phyloP scores from a whole-genome alignment of 805 yeast genomes.

The Candida oleophila region DNA sequence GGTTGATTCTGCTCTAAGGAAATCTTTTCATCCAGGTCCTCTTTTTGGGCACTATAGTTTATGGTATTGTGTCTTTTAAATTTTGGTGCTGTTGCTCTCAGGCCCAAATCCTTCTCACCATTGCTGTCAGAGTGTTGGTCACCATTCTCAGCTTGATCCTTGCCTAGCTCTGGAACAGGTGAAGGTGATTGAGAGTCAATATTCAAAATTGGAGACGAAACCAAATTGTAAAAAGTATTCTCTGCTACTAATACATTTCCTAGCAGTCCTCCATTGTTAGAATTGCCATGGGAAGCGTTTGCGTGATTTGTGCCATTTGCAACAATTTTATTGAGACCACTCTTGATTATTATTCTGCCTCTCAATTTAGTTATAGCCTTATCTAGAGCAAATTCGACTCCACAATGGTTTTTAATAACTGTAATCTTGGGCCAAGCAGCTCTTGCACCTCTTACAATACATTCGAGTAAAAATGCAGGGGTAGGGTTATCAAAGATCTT shows the following conservation, averaged over 20 bases:
- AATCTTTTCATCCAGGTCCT: background rate
- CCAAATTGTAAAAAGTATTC: conserved; percentile 14
- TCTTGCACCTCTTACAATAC: conserved; percentile 77
- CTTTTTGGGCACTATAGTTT: background rate
- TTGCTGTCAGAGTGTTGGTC: background rate
- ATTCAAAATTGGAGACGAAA: conserved; percentile 21
- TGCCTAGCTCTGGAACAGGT: conserved; percentile 9
- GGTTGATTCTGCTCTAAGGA: background rate
- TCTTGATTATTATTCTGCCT: conserved; percentile 50
- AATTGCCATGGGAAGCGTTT: background rate
- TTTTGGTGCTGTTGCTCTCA: conserved; percentile 14
- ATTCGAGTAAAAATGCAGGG: conserved; percentile 66
- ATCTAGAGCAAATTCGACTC: conserved; percentile 85
- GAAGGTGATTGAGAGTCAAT: conserved; percentile 9
- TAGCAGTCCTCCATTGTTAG: background rate
- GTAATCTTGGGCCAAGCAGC: conserved; percentile 94
- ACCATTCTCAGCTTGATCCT: background rate
- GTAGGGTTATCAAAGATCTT: conserved; percentile 80
- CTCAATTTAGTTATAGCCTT: conserved; percentile 68
- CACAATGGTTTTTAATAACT: conserved; percentile 83
- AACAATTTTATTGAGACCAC: background rate
- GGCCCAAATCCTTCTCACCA: no score
- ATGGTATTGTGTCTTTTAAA: conserved; percentile 25
- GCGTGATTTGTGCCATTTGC: background rate
- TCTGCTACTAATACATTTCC: background rate